Percentiles rank a stretch among this genome's conserved stretches.
Evolutionary conservation across 2,329 filamentous ascomycete species (phyloP).

Genomic region (Aspergillus sp.): DNA sequence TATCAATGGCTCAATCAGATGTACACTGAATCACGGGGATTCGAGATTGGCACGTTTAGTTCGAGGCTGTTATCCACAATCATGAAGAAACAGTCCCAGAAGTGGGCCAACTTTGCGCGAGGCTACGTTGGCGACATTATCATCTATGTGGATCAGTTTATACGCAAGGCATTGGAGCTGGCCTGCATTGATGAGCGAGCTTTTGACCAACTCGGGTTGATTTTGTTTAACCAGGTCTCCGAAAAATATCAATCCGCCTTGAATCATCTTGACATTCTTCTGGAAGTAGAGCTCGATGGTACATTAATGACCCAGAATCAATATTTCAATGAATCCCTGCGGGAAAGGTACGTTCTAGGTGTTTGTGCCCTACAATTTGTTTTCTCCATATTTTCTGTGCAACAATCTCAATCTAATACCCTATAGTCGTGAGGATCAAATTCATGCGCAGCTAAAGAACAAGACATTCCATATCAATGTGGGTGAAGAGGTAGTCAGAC

Average conservation of each 20-base stretch:
- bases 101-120: conserved; percentile 52
- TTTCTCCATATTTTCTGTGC: too few relatives aligned
- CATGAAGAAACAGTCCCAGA: conserved; percentile 56
- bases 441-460: background rate
- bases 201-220: conserved; percentile 42
- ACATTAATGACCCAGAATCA: conserved; percentile 52
- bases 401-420: background rate
- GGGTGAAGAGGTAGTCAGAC: background rate
- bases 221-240: conserved; percentile 39
- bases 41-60: conserved; percentile 54
- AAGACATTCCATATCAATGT: background rate
- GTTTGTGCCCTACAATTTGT: too few relatives aligned
- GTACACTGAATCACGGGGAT: conserved; percentile 50
- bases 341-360: conserved; percentile 31
- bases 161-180: conserved; percentile 41
- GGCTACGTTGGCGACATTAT: conserved; percentile 55
- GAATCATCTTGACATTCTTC: conserved; percentile 51
- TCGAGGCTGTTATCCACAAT: conserved; percentile 28
- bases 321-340: conserved; percentile 51
- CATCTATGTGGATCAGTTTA: conserved; percentile 54
- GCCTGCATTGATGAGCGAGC: conserved; percentile 49
- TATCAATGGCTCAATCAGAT: conserved; percentile 45
- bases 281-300: conserved; percentile 51
- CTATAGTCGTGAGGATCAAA: background rate
- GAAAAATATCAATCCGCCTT: conserved; percentile 50